Conservation (phyloP, 2,329 filamentous ascomycete species). For the Incumbomyces delicatus region DNA sequence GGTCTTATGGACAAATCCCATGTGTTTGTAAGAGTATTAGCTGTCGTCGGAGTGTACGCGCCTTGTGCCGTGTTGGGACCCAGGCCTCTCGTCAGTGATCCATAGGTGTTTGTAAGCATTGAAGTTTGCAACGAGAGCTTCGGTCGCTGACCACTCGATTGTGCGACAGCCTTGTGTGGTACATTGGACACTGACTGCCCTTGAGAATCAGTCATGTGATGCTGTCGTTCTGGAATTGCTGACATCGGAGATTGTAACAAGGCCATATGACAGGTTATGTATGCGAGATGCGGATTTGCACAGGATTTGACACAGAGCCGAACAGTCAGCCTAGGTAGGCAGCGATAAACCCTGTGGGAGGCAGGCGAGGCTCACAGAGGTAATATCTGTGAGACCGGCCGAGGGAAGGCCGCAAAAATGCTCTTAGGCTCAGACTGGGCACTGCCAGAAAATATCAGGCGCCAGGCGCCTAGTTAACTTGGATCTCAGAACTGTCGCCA, state of each 20-base stretch:
- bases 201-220: constrained; percentile 5
- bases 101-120: constrained; percentile 40
- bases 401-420: neutral
- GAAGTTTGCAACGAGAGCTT: constrained; percentile 54
- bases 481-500: neutral
- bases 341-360: neutral
- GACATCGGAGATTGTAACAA: neutral
- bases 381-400: constrained; percentile 1
- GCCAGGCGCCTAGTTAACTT: neutral
- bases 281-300: neutral
- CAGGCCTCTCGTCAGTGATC: constrained; percentile 43
- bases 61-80: constrained; percentile 41
- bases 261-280: constrained; percentile 2
- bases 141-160: constrained; percentile 32
- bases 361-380: neutral
- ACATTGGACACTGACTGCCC: constrained; percentile 1
- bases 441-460: neutral
- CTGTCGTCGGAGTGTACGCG: constrained; percentile 47
- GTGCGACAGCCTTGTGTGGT: neutral
- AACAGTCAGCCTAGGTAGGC: neutral
- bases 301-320: neutral
- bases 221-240: neutral
- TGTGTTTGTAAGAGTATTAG: constrained; percentile 54
- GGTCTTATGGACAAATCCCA: constrained; percentile 38
- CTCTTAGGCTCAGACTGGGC: no score